Evolutionary conservation across 148 eudicot genomes (phyloP).

Genomic region (Gaultheria prostrata): DNA sequence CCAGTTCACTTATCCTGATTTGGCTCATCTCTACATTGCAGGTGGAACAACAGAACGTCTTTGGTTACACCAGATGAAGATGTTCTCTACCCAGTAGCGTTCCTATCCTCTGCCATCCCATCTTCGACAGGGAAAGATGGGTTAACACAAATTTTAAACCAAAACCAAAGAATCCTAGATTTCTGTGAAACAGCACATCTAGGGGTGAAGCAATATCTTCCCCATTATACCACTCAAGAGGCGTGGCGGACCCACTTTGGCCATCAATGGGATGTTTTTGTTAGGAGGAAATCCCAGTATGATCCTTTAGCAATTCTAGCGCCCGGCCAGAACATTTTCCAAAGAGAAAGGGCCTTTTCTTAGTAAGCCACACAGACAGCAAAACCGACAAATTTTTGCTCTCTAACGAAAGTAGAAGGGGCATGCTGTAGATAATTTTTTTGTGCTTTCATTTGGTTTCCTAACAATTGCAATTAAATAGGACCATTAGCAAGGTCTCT

Average conservation of each 20-base stretch:
- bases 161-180: slow-evolving; percentile 54
- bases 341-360: slow-evolving; percentile 37
- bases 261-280: slow-evolving; percentile 56
- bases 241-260: slow-evolving; percentile 82
- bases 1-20: neutral
- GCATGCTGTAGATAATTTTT: neutral
- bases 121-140: slow-evolving; percentile 59
- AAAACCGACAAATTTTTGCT: neutral
- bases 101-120: slow-evolving; percentile 55
- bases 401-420: neutral
- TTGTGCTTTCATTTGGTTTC: neutral
- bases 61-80: slow-evolving; percentile 81
- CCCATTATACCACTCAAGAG: slow-evolving; percentile 66
- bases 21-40: slow-evolving; percentile 22
- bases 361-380: slow-evolving; percentile 1
- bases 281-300: slow-evolving; percentile 54
- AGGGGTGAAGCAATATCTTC: slow-evolving; percentile 76
- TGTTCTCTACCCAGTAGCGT: slow-evolving; percentile 63
- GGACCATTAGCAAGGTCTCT: neutral
- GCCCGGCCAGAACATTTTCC: slow-evolving; percentile 87
- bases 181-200: slow-evolving; percentile 51
- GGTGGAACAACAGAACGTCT: slow-evolving; percentile 74
- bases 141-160: slow-evolving; percentile 46
- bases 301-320: slow-evolving; percentile 79
- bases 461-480: neutral